phyloP scores from a whole-genome alignment of 1,139 yeast species.

The Debaryomyces udenii region DNA sequence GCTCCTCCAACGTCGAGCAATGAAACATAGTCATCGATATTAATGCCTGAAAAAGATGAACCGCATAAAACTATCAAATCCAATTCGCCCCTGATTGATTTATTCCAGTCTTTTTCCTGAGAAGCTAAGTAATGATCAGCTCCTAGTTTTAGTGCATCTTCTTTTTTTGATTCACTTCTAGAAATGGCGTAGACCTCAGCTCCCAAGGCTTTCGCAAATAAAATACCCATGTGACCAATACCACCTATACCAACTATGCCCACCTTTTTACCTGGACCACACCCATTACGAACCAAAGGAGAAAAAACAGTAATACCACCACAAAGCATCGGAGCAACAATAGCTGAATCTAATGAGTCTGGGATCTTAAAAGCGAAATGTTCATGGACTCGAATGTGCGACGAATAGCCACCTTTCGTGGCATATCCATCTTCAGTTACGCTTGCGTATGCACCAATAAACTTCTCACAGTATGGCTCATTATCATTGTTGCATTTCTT shows the following conservation, averaged over 20 bases:
- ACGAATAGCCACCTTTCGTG: slow-evolving; percentile 59
- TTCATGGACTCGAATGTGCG: slow-evolving; percentile 51
- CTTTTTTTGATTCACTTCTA: slow-evolving; percentile 50
- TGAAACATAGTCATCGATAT: slow-evolving; percentile 24
- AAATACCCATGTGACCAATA: slow-evolving; percentile 61
- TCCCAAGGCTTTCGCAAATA: slow-evolving; percentile 59
- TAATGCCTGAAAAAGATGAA: slow-evolving; percentile 36
- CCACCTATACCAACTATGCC: slow-evolving; percentile 65
- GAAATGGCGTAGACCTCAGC: slow-evolving; percentile 60
- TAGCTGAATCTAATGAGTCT: slow-evolving; percentile 39
- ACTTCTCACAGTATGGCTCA: slow-evolving; percentile 50
- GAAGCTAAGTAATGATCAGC: slow-evolving; percentile 58
- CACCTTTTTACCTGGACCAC: slow-evolving; percentile 45
- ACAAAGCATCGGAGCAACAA: slow-evolving; percentile 56
- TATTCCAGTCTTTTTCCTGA: slow-evolving; percentile 41
- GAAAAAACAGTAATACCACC: slow-evolving; percentile 58
- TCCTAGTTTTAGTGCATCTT: slow-evolving; percentile 55
- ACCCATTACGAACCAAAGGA: slow-evolving; percentile 46
- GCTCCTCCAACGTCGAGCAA: slow-evolving; percentile 28
- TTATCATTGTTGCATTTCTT: slow-evolving; percentile 42
- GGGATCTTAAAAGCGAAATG: slow-evolving; percentile 53
- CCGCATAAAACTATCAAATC: slow-evolving; percentile 57
- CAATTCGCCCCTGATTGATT: slow-evolving; percentile 30
- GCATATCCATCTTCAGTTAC: slow-evolving; percentile 46
- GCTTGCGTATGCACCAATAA: slow-evolving; percentile 46